Evolutionary conservation across 345 rosid species (phyloP), one percentile per base, ranked within the genome.

Genomic region (Gossypium sturtianum): DNA sequence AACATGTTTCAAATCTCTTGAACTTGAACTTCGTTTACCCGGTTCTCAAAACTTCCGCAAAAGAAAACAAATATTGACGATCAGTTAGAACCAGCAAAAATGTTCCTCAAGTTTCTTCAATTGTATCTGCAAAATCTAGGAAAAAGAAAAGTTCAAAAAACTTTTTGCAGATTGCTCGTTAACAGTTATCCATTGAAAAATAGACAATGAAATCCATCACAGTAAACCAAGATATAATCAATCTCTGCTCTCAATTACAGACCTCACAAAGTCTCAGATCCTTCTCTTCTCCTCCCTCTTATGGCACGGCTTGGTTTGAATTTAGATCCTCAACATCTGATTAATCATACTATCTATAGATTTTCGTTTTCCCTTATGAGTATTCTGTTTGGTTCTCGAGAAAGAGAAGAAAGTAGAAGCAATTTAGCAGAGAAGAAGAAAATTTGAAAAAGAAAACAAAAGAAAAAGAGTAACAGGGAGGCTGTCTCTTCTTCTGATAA

Each of bases 271-370:
- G 7, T 47, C 70, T 15, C 38, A 56, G 70, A 63, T 63, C 54
- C 22, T 15, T 65, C 45, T 57, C 38, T 58, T 22, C 38, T 72
- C 65, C 66, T 57, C 20, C 47, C 44, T 43, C 54, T 65, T 44
- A 75, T 70, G 47, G 58, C 66, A 38, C 29, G 6, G 61, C 10
- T 23, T 29, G 74, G 29, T 72, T 72, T 75, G 84, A 85, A 29
- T 72, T 72, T 75, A 79, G 84, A 85, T 83, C 81, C 74, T 75
- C 61, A 16, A 52, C 79, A 77, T 77, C 82, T 59, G 17, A 72
- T 20, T 56, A 38, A 57, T 51, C 70, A 58, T 77, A 79, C 62
- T 60, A 41, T 73, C 56, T 19, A 17, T 54, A 66, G 47, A 16
- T 66, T 59, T 34, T 8, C 45, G 44, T 12, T 56, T 71, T 59